These are phyloP conservation scores for Neocucurbitaria cava DNA, from an alignment of 2,329 filamentous ascomycete species.

Conservation along the genomic window DNA sequence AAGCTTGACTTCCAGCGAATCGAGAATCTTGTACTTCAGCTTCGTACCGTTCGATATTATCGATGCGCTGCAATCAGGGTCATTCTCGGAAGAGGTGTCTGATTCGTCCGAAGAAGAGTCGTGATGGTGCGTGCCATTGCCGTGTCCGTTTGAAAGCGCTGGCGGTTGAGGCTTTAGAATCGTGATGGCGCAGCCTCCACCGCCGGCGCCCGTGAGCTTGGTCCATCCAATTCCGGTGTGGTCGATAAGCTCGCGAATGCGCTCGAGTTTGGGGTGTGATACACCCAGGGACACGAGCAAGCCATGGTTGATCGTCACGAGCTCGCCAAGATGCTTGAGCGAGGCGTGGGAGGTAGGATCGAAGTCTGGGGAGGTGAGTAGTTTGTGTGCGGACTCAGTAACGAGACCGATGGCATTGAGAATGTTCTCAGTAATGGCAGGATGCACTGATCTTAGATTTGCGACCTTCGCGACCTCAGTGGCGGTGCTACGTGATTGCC, in stretches of 20 bases:
- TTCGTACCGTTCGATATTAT: constrained; percentile 43
- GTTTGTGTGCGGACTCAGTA: constrained; percentile 63
- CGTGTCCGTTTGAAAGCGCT: constrained; percentile 54
- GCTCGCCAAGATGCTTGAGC: constrained; percentile 78
- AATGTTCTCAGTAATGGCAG: constrained; percentile 78
- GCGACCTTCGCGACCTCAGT: constrained; percentile 87
- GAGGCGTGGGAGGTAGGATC: constrained; percentile 68
- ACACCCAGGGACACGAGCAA: constrained; percentile 90
- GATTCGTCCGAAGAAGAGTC: constrained; percentile 29
- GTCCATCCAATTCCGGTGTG: constrained; percentile 93
- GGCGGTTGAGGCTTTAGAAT: constrained; percentile 72
- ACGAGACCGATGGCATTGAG: constrained; percentile 85
- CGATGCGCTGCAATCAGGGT: constrained; percentile 35
- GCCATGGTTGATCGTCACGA: constrained; percentile 94
- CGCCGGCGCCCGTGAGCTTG: constrained; percentile 94
- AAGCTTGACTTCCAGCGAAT: constrained; percentile 67
- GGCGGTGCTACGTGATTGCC: constrained; percentile 83
- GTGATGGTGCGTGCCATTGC: constrained; percentile 28
- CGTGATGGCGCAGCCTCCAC: constrained; percentile 94
- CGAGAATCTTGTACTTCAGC: constrained; percentile 55
- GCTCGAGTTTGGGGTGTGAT: constrained; percentile 90
- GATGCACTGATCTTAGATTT: constrained; percentile 73
- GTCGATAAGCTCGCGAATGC: constrained; percentile 84
- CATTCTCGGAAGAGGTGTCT: constrained; percentile 33
- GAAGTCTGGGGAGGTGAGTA: constrained; percentile 68